Percentiles rank a stretch among this genome's conserved stretches.
Evolutionary conservation across 2,329 filamentous ascomycete species (phyloP).

Genomic region (Cladosporium sp.): DNA sequence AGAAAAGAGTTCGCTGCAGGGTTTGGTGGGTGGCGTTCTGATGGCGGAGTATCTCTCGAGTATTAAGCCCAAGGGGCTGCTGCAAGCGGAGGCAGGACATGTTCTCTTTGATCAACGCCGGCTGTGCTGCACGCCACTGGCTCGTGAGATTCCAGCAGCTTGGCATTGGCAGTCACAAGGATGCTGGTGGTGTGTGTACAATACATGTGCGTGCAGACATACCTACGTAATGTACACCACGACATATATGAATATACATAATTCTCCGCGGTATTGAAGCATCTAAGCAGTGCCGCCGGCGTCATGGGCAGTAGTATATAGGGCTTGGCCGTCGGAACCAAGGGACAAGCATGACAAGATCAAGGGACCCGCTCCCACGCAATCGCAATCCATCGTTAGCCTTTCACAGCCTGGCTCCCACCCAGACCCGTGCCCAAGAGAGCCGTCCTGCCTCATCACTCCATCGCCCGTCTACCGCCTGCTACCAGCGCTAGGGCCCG

Average conservation of each 20-base stretch:
- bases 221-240: not conserved
- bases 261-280: not conserved
- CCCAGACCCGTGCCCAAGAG: not conserved
- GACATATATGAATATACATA: not conserved
- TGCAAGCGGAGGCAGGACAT: constrained; percentile 4
- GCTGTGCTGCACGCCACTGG: constrained; percentile 6
- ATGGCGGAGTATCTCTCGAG: not conserved
- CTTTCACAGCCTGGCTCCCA: not conserved
- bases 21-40: not conserved
- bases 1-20: not conserved
- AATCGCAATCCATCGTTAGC: not conserved
- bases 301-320: not conserved
- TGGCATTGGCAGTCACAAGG: not conserved
- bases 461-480: not conserved
- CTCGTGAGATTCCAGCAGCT: not conserved
- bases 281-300: not conserved
- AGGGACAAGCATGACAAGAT: not conserved
- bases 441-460: not conserved
- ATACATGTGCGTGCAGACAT: not conserved
- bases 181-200: not conserved
- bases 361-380: not conserved
- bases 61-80: not conserved
- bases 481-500: not conserved
- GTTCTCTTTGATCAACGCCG: not conserved
- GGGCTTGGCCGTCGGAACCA: constrained; percentile 4